phyloP scores from a whole-genome alignment of 441 rosid genomes.

The Geranium incanum region DNA sequence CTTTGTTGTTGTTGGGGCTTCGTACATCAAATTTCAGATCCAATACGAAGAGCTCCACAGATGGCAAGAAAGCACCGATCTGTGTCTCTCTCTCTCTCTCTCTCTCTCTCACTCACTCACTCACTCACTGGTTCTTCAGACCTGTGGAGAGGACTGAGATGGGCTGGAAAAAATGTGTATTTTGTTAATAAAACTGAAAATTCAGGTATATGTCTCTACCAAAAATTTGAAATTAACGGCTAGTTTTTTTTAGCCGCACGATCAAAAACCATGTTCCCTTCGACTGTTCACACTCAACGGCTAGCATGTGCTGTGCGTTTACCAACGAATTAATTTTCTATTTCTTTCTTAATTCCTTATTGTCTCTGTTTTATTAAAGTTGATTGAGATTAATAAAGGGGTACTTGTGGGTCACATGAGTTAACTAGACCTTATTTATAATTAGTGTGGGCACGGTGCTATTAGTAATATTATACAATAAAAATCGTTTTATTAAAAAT shows the following conservation, averaged over 20 bases:
- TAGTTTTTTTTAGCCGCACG: neutral
- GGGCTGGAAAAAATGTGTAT: neutral
- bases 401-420: too few species aligned
- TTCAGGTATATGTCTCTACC: neutral
- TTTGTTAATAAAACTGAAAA: neutral
- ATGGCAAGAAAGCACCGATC: neutral
- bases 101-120: neutral
- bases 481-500: too few species aligned
- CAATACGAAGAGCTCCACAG: neutral
- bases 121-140: neutral
- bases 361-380: too few species aligned
- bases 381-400: too few species aligned
- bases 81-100: neutral
- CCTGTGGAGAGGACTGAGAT: neutral
- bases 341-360: neutral
- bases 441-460: too few species aligned
- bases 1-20: neutral
- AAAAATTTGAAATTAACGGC: neutral
- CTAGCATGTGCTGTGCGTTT: neutral
- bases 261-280: neutral
- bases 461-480: too few species aligned
- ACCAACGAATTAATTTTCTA: too few species aligned
- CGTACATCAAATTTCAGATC: neutral
- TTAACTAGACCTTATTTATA: too few species aligned
- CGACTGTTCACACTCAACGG: neutral